phyloP scores from a whole-genome alignment of 1,284 basidiomycete species.

The Rhodotorula sp. region DNA sequence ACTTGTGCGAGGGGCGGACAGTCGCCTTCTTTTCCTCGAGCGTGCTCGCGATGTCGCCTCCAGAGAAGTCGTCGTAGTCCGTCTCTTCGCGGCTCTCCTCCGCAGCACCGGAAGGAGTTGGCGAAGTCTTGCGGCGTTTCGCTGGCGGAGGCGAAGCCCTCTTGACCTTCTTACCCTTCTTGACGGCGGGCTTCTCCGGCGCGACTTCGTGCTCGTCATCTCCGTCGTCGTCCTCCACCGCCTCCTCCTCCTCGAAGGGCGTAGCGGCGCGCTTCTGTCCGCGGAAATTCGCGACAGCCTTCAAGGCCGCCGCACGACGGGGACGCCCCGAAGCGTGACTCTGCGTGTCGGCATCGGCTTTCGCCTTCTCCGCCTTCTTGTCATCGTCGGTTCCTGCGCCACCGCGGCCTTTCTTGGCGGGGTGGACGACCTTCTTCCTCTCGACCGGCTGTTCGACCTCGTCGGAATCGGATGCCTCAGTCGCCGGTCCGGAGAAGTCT shows the following conservation, averaged over 20 bases:
- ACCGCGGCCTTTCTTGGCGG: background rate
- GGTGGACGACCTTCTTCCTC: background rate
- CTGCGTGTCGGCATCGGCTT: background rate
- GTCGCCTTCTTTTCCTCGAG: conserved; percentile 6
- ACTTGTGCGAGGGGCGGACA: background rate
- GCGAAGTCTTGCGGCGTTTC: conserved; percentile 11
- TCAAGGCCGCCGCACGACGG: background rate
- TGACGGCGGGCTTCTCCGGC: background rate
- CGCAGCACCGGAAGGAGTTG: background rate
- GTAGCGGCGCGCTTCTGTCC: background rate
- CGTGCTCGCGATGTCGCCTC: background rate
- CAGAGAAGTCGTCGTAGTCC: conserved; percentile 9
- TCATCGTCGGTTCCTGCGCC: background rate
- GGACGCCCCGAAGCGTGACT: background rate
- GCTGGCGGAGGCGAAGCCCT: background rate
- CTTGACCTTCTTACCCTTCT: background rate
- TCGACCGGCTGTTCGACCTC: background rate
- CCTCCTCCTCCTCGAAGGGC: background rate
- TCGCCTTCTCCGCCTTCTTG: background rate
- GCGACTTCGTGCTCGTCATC: background rate
- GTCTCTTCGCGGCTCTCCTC: background rate
- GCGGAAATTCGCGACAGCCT: background rate
- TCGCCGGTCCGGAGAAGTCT: no score
- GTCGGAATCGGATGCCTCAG: background rate
- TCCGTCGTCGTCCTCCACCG: background rate